Conservation (phyloP, 2,329 filamentous ascomycete species). For the Tympanopsis confertula region DNA sequence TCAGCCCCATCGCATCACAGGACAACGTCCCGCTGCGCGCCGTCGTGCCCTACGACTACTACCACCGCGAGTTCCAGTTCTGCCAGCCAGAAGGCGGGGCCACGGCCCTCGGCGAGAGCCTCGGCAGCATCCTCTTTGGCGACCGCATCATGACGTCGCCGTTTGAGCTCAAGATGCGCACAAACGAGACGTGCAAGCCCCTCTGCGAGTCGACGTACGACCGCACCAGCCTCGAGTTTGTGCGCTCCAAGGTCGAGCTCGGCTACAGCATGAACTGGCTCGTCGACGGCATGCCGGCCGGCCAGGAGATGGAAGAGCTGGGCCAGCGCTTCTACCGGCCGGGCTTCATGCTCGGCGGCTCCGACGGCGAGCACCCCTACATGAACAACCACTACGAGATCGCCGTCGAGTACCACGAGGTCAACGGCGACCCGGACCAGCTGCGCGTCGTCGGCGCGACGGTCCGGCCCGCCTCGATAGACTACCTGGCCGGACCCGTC, state of each 20-base stretch:
- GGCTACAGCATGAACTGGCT: slow-evolving; percentile 93
- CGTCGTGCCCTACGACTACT: slow-evolving; percentile 95
- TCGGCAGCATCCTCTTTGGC: slow-evolving; percentile 94
- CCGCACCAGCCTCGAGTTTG: slow-evolving; percentile 58
- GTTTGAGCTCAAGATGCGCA: slow-evolving; percentile 75
- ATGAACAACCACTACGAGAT: slow-evolving; percentile 98
- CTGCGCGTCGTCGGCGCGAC: slow-evolving; percentile 85
- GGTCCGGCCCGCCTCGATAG: slow-evolving; percentile 68
- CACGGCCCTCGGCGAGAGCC: slow-evolving; percentile 70
- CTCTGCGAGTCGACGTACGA: slow-evolving; percentile 61
- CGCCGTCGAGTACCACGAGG: slow-evolving; percentile 79
- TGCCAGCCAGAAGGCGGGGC: slow-evolving; percentile 70
- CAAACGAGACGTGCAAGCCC: slow-evolving; percentile 77
- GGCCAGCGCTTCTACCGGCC: slow-evolving; percentile 77
- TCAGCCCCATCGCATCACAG: slow-evolving; percentile 71
- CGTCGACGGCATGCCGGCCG: slow-evolving; percentile 84
- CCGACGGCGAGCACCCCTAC: slow-evolving; percentile 41
- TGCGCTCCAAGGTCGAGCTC: slow-evolving; percentile 71
- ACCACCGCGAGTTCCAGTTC: slow-evolving; percentile 77
- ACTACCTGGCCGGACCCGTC: slow-evolving; percentile 39
- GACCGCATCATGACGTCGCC: slow-evolving; percentile 96
- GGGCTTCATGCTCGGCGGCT: slow-evolving; percentile 68
- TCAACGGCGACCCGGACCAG: slow-evolving; percentile 51
- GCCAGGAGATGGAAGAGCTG: slow-evolving; percentile 69
- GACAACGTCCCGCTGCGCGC: slow-evolving; percentile 74